These are phyloP conservation scores for Basipetospora chlamydospora DNA, from an alignment of 2,329 filamentous ascomycete species.

Conservation along the genomic window DNA sequence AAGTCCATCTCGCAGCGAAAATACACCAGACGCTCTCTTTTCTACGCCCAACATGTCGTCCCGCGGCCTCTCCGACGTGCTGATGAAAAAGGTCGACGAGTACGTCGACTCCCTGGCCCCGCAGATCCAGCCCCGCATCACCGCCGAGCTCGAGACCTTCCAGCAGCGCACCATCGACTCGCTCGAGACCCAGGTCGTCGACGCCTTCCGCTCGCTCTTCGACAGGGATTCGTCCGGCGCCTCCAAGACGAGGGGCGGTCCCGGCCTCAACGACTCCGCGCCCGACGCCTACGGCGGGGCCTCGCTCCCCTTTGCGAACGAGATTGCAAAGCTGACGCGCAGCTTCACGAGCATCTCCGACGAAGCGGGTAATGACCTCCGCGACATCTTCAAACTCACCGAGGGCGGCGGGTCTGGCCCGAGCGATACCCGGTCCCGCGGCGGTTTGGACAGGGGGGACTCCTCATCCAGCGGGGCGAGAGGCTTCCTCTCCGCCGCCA, in stretches of 20 bases:
- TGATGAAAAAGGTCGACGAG: constrained; percentile 28
- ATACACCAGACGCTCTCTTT: no score
- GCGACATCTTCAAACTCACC: constrained; percentile 28
- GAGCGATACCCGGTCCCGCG: constrained; percentile 15
- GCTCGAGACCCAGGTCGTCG: constrained; percentile 27
- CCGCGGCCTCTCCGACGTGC: constrained; percentile 23
- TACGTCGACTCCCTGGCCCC: constrained; percentile 32
- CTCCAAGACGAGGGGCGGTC: constrained; percentile 11
- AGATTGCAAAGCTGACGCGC: constrained; percentile 25
- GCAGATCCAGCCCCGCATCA: constrained; percentile 30
- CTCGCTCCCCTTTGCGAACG: constrained; percentile 29
- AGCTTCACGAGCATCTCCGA: constrained; percentile 24
- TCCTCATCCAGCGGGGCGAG: constrained; percentile 15
- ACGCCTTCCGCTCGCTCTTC: constrained; percentile 29
- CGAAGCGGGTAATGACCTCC: constrained; percentile 25
- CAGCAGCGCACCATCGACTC: constrained; percentile 29
- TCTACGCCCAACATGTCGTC: constrained; percentile 18
- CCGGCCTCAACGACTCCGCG: constrained; percentile 17
- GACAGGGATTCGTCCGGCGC: constrained; percentile 16
- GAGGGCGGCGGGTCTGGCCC: constrained; percentile 14
- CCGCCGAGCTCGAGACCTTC: constrained; percentile 26
- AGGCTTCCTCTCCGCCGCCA: constrained; percentile 25
- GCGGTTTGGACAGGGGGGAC: constrained; percentile 7
- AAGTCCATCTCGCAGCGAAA: no score
- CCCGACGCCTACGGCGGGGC: constrained; percentile 26